Conservation (phyloP, 2,329 filamentous ascomycete species). For the Beauveria scarabaeidicola region DNA sequence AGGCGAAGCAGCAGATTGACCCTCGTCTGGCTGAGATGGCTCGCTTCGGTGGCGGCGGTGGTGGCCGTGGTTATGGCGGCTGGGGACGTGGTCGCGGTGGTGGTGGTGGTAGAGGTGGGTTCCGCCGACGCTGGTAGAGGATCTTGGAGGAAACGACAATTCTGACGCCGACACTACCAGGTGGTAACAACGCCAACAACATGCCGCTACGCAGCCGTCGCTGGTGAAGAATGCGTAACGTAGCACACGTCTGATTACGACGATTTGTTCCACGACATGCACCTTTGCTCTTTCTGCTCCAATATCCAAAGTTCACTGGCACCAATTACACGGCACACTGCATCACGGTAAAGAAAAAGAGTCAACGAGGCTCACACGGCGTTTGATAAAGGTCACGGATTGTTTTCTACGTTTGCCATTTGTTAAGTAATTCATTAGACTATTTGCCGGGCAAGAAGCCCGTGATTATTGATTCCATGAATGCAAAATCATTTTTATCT, state of each 20-base stretch:
- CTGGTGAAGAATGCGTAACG: slow-evolving; percentile 32
- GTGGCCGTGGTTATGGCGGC: slow-evolving; percentile 64
- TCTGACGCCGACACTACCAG: slow-evolving; percentile 22
- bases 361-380: slow-evolving; percentile 16
- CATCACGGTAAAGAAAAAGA: slow-evolving; percentile 12
- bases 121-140: slow-evolving; percentile 23
- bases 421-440: slow-evolving; percentile 9
- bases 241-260: slow-evolving; percentile 4
- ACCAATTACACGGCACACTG: neutral
- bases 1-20: slow-evolving; percentile 95
- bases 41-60: slow-evolving; percentile 80
- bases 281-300: slow-evolving; percentile 6
- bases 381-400: slow-evolving; percentile 25
- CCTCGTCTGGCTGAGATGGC: slow-evolving; percentile 93
- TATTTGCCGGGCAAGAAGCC: slow-evolving; percentile 9
- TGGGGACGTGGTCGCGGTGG: slow-evolving; percentile 58
- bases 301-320: slow-evolving; percentile 5
- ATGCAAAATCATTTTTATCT: neutral
- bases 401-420: slow-evolving; percentile 8
- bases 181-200: slow-evolving; percentile 41
- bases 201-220: slow-evolving; percentile 41
- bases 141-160: slow-evolving; percentile 16
- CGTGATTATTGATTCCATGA: slow-evolving; percentile 5
- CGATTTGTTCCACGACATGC: slow-evolving; percentile 4
- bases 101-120: slow-evolving; percentile 42